Evolutionary conservation across 1,139 yeast species (phyloP).

Genomic region (Candida anutae): DNA sequence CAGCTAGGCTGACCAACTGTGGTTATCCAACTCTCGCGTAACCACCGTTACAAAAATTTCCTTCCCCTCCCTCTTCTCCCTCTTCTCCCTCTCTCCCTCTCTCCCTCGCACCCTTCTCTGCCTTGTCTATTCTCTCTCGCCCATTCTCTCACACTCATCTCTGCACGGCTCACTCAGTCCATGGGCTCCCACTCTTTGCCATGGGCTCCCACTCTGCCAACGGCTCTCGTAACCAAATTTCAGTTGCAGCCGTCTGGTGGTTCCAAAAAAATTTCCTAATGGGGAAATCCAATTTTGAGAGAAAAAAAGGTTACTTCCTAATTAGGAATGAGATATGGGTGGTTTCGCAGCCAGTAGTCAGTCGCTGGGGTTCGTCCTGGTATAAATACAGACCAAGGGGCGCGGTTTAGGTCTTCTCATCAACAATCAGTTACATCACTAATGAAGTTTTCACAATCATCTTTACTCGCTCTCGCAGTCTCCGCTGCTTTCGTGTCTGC

Average conservation of each 20-base stretch:
- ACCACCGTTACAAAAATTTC: too few species aligned
- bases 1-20: too few species aligned
- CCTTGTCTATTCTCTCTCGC: too few species aligned
- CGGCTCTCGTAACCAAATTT: constrained; percentile 1
- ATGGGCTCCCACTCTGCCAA: background rate
- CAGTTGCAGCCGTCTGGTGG: background rate
- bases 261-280: constrained; percentile 8
- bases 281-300: constrained; percentile 4
- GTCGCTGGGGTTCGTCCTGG: background rate
- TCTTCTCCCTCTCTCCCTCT: too few species aligned
- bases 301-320: constrained; percentile 2
- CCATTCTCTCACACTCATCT: too few species aligned
- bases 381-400: constrained; percentile 1
- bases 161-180: too few species aligned
- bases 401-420: constrained; percentile 1
- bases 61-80: too few species aligned
- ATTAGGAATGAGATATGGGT: constrained; percentile 1
- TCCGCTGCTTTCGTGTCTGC: constrained; percentile 32
- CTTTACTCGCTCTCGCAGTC: constrained; percentile 37
- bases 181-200: too few species aligned
- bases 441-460: constrained; percentile 40
- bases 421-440: constrained; percentile 4
- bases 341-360: background rate
- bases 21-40: too few species aligned
- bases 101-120: too few species aligned